Evolutionary conservation across 2,329 filamentous ascomycete genomes (phyloP).

Genomic region (Keithomyces neogunnii): DNA sequence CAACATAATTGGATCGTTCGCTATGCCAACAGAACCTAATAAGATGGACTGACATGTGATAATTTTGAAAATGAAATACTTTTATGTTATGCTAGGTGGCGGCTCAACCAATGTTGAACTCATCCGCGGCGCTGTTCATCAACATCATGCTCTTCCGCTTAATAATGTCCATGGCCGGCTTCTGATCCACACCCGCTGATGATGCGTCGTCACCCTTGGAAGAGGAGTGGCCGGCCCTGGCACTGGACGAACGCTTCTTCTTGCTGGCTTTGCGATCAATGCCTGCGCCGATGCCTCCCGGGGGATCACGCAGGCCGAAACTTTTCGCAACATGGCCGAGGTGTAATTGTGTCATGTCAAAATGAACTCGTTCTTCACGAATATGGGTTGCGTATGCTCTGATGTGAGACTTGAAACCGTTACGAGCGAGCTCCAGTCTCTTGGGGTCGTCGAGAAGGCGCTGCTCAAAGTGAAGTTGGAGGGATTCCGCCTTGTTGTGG

Average conservation of each 20-base stretch:
- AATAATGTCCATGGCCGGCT: slow-evolving; percentile 33
- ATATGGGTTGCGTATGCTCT: slow-evolving; percentile 93
- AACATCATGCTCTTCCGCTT: slow-evolving; percentile 57
- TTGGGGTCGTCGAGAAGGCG: slow-evolving; percentile 52
- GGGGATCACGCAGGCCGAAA: slow-evolving; percentile 82
- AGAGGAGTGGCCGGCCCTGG: slow-evolving; percentile 14
- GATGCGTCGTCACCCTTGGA: slow-evolving; percentile 1
- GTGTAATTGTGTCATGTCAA: slow-evolving; percentile 87
- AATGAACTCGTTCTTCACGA: slow-evolving; percentile 73
- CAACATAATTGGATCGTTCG: not conserved
- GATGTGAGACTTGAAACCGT: slow-evolving; percentile 86
- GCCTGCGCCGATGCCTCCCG: slow-evolving; percentile 66
- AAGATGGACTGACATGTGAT: not conserved
- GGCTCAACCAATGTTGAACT: slow-evolving; percentile 58
- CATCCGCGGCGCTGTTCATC: slow-evolving; percentile 53
- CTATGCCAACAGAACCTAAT: not conserved
- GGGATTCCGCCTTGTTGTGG: slow-evolving; percentile 44
- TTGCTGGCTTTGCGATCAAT: slow-evolving; percentile 39
- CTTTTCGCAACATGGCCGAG: slow-evolving; percentile 90
- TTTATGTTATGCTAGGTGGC: not conserved
- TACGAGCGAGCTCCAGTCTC: slow-evolving; percentile 70
- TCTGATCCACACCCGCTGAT: slow-evolving; percentile 18
- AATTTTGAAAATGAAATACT: slow-evolving; percentile 1
- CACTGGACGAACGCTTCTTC: slow-evolving; percentile 5
- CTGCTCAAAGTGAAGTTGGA: slow-evolving; percentile 54